Base-by-base conservation (phyloP, 257 asterid genomes). In the Solanum ossicruentum region DNA sequence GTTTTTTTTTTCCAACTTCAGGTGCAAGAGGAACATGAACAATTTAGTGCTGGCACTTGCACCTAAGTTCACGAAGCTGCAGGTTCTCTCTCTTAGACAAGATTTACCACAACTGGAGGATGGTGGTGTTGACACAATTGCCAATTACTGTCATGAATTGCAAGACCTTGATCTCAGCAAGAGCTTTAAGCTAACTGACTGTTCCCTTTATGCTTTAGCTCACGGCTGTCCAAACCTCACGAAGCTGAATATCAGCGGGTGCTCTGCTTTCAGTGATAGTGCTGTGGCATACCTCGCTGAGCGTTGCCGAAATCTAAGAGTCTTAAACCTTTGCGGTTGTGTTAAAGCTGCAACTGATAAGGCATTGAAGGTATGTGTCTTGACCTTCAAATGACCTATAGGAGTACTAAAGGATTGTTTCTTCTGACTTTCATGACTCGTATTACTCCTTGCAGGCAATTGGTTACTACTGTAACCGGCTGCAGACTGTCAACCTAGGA, bases 21-120 rank as follows among this genome's bases (percentile, higher is more conserved):
- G 99, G 99, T 97, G 99, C 93, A 93, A 94, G 93, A 95, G 90
- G 89, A 95, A 91, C 89, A 93, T 94, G 99, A 97, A 97, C 78
- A 90, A 84, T 84, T 89, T 97, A 84, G 94, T 92, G 55, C 91
- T 97, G 13, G 89, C 96, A 51, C 88, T 95, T 43, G 92, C 90
- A 18, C 98, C 97, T 60, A 92, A 94, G 86, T 91, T 97, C 90
- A 89, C 97, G 8, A 95, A 93, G 77, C 93, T 97, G 84, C 94
- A 92, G 85, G 90, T 87, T 82, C 92, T 97, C 36, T 85, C 89
- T 61, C 86, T 97, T 77, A 92, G 99, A 85, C 99, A 95, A 89
- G 97, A 92, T 70, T 86, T 85, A 36, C 98, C 99, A 2, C 99
- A 97, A 60, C 99, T 97, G 49, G 87, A 88, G 71, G 99, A 97